A percentile compares a stretch with the other conserved stretches of the same genome.
These are phyloP conservation scores for Talaromyces albobiverticillius DNA, from an alignment of 2,329 filamentous ascomycete species.

Conservation along the genomic window DNA sequence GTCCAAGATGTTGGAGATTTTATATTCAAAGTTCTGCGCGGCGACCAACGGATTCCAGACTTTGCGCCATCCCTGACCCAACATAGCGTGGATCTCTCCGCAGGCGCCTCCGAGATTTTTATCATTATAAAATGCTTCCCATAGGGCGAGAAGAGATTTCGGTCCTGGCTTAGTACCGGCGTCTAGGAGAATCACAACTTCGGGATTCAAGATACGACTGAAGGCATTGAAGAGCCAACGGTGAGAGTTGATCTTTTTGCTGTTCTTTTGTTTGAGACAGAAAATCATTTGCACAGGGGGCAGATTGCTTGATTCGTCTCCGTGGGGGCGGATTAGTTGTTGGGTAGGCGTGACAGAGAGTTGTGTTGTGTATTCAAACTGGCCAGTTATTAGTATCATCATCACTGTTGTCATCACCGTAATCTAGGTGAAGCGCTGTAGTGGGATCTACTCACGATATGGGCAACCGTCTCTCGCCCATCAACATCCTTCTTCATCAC, in stretches of 20 bases:
- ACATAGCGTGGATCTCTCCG: slow-evolving; percentile 98
- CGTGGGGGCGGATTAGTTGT: slow-evolving; percentile 88
- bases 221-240: slow-evolving; percentile 99
- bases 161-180: slow-evolving; percentile 94
- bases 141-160: slow-evolving; percentile 86
- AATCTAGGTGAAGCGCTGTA: slow-evolving; percentile 9
- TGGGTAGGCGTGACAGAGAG: slow-evolving; percentile 93
- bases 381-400: neutral
- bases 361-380: slow-evolving; percentile 97
- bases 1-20: slow-evolving; percentile 98
- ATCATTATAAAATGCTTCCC: slow-evolving; percentile 99
- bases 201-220: slow-evolving; percentile 92
- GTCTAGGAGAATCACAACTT: slow-evolving; percentile 93
- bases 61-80: slow-evolving; percentile 87
- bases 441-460: slow-evolving; percentile 62
- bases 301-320: slow-evolving; percentile 78
- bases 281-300: slow-evolving; percentile 99
- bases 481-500: slow-evolving; percentile 98
- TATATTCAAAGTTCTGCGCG: slow-evolving; percentile 99
- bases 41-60: slow-evolving; percentile 92
- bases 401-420: too few relatives aligned
- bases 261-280: slow-evolving; percentile 98
- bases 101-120: slow-evolving; percentile 97
- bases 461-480: slow-evolving; percentile 91
- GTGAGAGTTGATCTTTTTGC: slow-evolving; percentile 99